Conservation (phyloP, 495 filamentous ascomycete genomes). For the Pseudomonodictys pantanalensis region DNA sequence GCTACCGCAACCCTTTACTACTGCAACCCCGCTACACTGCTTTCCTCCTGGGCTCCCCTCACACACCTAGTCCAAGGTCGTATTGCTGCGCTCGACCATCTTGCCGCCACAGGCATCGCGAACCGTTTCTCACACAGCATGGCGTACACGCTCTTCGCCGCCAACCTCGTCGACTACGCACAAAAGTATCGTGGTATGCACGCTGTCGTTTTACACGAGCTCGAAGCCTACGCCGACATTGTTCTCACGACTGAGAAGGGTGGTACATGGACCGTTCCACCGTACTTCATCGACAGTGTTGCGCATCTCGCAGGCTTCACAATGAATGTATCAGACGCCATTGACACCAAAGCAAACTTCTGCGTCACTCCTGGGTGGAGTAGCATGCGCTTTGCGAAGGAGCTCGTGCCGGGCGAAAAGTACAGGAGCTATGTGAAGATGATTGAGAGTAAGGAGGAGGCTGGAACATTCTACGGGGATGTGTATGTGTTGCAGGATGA, state of each 20-base stretch:
- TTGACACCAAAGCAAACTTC: slow-evolving; percentile 37
- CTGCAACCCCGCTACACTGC: slow-evolving; percentile 29
- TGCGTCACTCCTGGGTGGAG: slow-evolving; percentile 45
- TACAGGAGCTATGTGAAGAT: slow-evolving; percentile 47
- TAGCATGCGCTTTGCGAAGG: slow-evolving; percentile 35
- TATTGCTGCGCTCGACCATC: slow-evolving; percentile 33
- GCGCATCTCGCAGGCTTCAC: slow-evolving; percentile 46
- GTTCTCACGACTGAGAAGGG: slow-evolving; percentile 32
- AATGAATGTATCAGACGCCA: slow-evolving; percentile 39
- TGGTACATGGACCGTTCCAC: slow-evolving; percentile 41
- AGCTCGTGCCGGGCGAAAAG: slow-evolving; percentile 36
- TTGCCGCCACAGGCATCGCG: slow-evolving; percentile 33
- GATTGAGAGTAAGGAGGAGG: slow-evolving; percentile 37
- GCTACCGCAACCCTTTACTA: slow-evolving; percentile 31
- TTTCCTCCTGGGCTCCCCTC: slow-evolving; percentile 30
- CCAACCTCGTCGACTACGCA: slow-evolving; percentile 45
- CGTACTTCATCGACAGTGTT: slow-evolving; percentile 48
- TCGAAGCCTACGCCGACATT: slow-evolving; percentile 47
- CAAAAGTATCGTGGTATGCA: slow-evolving; percentile 45
- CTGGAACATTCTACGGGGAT: slow-evolving; percentile 41
- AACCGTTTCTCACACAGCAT: slow-evolving; percentile 35
- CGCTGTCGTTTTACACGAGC: slow-evolving; percentile 40
- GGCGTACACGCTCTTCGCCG: slow-evolving; percentile 41
- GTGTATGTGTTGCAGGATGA: slow-evolving; percentile 48
- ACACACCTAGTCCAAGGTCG: slow-evolving; percentile 39